Percentiles rank a stretch among this genome's conserved stretches.
Conservation (phyloP, 345 rosid genomes). For the Gossypium sturtianum region DNA sequence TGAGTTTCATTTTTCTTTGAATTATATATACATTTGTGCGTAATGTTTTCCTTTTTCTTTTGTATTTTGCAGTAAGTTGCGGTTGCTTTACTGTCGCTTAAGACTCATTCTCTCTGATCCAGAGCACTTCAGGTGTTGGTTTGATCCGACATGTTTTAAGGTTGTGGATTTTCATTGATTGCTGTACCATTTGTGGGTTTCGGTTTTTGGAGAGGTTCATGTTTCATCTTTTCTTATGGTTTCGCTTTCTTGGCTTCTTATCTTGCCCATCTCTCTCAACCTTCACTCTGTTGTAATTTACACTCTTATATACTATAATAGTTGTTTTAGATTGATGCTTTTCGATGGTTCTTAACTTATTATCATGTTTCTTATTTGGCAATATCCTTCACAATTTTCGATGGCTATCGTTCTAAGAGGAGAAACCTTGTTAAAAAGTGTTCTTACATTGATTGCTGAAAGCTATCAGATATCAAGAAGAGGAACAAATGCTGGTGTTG, state of each 20-base stretch:
- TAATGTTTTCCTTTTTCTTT: not conserved
- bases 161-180: not conserved
- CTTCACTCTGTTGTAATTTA: not conserved
- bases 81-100: not conserved
- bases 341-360: not conserved
- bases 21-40: not conserved
- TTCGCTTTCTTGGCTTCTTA: not conserved
- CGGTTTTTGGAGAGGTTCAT: not conserved
- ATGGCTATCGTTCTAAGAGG: too few relatives aligned
- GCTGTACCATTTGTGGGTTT: not conserved
- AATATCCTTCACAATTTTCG: too few relatives aligned
- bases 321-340: not conserved
- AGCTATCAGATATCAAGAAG: too few relatives aligned
- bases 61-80: conserved; percentile 1
- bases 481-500: too few relatives aligned
- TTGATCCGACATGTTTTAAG: not conserved
- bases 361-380: too few relatives aligned
- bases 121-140: not conserved
- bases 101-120: not conserved
- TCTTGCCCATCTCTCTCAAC: not conserved
- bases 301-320: not conserved
- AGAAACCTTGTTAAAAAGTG: too few relatives aligned
- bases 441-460: too few relatives aligned
- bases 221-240: not conserved
- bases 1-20: not conserved